Conservation (phyloP, 192 early-diverging fungal genomes). For the Mortierella alpina region DNA sequence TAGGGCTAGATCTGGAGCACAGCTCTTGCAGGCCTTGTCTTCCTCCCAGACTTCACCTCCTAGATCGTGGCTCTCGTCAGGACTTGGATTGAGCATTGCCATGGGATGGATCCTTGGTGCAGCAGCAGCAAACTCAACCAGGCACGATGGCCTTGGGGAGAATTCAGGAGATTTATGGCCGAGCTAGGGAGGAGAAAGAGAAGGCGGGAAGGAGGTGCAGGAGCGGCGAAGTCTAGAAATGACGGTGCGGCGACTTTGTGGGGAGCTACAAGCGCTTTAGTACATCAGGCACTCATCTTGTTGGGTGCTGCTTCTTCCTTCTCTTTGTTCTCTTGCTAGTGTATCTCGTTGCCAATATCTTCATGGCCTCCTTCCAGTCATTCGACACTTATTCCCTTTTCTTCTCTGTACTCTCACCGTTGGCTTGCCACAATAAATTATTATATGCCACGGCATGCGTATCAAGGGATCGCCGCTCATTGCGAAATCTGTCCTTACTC, state of each 20-base stretch:
- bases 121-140: background rate
- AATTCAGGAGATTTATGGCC: constrained; percentile 64
- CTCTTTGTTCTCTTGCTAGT: background rate
- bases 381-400: too few relatives aligned
- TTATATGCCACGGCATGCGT: too few relatives aligned
- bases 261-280: constrained; percentile 61
- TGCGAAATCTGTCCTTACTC: too few relatives aligned
- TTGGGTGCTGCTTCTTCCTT: too few relatives aligned
- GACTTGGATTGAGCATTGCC: constrained; percentile 17
- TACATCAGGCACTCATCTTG: too few relatives aligned
- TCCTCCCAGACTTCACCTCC: background rate
- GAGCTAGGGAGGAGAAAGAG: constrained; percentile 63
- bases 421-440: too few relatives aligned
- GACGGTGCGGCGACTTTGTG: constrained; percentile 53
- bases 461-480: too few relatives aligned
- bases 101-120: background rate
- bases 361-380: too few relatives aligned
- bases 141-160: constrained; percentile 48
- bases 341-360: too few relatives aligned
- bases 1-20: constrained; percentile 36
- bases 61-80: constrained; percentile 22
- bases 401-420: too few relatives aligned
- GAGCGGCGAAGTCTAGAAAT: constrained; percentile 61
- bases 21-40: constrained; percentile 23
- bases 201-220: constrained; percentile 57